Conservation (phyloP, 192 early-diverging fungal species). For the Coemansia sp. region DNA sequence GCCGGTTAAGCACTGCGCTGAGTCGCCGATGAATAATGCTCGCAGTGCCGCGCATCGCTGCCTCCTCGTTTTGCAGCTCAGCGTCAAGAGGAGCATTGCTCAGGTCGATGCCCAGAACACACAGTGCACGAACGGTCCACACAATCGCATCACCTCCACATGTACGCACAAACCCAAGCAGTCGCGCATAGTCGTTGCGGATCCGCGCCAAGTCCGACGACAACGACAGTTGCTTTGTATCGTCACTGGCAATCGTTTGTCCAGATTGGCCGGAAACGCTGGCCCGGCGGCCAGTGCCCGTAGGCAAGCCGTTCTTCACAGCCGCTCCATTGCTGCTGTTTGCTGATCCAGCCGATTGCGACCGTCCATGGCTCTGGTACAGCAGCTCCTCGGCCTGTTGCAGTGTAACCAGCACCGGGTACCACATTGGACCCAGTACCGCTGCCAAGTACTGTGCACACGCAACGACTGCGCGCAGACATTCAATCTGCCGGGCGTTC, state of each 20-base stretch:
- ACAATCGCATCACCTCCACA: slow-evolving; percentile 15
- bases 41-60: slow-evolving; percentile 20
- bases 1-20: slow-evolving; percentile 32
- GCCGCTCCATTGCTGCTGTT: background rate
- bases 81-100: slow-evolving; percentile 14
- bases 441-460: slow-evolving; percentile 72
- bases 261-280: background rate
- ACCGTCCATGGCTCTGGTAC: slow-evolving; percentile 33
- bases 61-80: slow-evolving; percentile 6
- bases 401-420: slow-evolving; percentile 80
- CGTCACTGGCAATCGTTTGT: background rate
- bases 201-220: slow-evolving; percentile 16
- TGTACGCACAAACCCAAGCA: slow-evolving; percentile 18
- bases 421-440: slow-evolving; percentile 83
- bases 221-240: background rate
- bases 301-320: background rate
- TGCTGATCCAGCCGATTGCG: background rate
- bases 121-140: slow-evolving; percentile 36
- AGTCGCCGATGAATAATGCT: slow-evolving; percentile 53
- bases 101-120: slow-evolving; percentile 31
- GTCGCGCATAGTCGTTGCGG: slow-evolving; percentile 17
- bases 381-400: slow-evolving; percentile 83
- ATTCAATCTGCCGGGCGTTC: slow-evolving; percentile 75
- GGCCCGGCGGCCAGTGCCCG: background rate
- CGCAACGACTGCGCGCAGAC: slow-evolving; percentile 69